phyloP scores from a whole-genome alignment of 306 rosid genomes.

The Carpinus fangiana region DNA sequence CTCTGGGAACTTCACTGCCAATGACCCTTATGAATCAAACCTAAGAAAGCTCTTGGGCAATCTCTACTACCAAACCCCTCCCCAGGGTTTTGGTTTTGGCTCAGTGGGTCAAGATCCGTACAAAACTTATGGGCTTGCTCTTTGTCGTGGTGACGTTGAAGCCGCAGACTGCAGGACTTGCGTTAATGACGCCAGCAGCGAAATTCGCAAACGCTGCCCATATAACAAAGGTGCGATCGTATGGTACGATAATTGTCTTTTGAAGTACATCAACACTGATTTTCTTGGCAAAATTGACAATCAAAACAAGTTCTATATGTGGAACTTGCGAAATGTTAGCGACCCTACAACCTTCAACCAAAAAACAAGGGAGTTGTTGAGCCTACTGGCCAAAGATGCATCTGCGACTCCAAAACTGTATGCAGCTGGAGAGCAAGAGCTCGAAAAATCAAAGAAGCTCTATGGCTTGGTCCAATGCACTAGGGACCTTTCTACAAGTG shows the following conservation, averaged over 20 bases:
- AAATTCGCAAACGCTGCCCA: neutral
- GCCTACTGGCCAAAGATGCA: neutral
- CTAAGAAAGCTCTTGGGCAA: neutral
- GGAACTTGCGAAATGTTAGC: neutral
- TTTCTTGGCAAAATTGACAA: slow-evolving; percentile 5
- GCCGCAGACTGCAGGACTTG: slow-evolving; percentile 3
- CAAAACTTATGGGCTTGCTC: slow-evolving; percentile 3
- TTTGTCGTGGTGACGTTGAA: neutral
- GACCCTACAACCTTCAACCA: neutral
- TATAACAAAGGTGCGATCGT: slow-evolving; percentile 3
- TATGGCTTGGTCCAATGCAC: slow-evolving; percentile 8
- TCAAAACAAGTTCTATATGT: neutral
- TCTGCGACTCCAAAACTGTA: neutral
- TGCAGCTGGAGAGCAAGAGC: neutral
- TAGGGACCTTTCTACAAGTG: neutral
- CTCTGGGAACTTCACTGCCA: slow-evolving; percentile 11
- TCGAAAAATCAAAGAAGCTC: neutral
- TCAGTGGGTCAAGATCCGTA: neutral
- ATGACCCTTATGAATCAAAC: slow-evolving; percentile 1
- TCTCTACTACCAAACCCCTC: slow-evolving; percentile 7
- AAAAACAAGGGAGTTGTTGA: slow-evolving; percentile 1
- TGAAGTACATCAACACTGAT: neutral
- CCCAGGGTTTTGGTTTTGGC: neutral
- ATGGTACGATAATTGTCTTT: neutral
- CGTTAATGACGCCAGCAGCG: neutral